A percentile compares a stretch with the other conserved stretches of the same genome.
Conservation (phyloP, 768 basidiomycete genomes). For the Rhizopogon roseolus region DNA sequence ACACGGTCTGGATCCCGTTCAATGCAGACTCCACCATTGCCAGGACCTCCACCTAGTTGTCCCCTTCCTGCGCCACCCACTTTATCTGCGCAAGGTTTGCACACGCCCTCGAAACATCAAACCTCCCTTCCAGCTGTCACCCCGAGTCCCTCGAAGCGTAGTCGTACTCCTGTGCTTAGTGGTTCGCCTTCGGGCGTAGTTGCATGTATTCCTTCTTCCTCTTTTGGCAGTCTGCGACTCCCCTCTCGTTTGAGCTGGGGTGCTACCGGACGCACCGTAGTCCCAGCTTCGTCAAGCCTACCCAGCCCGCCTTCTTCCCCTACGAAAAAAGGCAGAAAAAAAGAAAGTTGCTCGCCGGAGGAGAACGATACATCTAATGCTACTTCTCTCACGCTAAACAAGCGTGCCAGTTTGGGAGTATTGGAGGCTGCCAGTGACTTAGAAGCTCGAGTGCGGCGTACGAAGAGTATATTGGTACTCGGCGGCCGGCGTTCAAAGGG, state of each 20-base stretch:
- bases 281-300: conserved; percentile 5
- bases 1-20: conserved; percentile 20
- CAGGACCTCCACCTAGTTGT: conserved; percentile 22
- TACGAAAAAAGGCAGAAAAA: conserved; percentile 11
- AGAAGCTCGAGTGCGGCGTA: conserved; percentile 5
- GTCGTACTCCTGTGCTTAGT: conserved; percentile 12
- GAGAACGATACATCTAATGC: not conserved
- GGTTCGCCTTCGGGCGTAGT: not conserved
- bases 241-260: conserved; percentile 27
- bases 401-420: conserved; percentile 23
- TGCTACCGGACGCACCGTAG: conserved; percentile 16
- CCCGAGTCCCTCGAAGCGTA: conserved; percentile 18
- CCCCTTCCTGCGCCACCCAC: conserved; percentile 24
- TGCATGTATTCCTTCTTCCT: conserved; percentile 7
- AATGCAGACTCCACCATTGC: conserved; percentile 19
- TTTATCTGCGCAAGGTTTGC: not conserved
- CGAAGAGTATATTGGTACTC: conserved; percentile 28
- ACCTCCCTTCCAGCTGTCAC: not conserved
- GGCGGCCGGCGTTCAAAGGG: conserved; percentile 20
- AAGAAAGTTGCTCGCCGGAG: conserved; percentile 5
- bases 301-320: conserved; percentile 28
- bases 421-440: conserved; percentile 22
- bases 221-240: conserved; percentile 25
- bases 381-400: not conserved
- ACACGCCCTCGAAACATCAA: not conserved